A percentile compares a stretch with the other conserved stretches of the same genome.
Conservation (phyloP, 1,284 basidiomycete species). For the Spongispora temasekensis region DNA sequence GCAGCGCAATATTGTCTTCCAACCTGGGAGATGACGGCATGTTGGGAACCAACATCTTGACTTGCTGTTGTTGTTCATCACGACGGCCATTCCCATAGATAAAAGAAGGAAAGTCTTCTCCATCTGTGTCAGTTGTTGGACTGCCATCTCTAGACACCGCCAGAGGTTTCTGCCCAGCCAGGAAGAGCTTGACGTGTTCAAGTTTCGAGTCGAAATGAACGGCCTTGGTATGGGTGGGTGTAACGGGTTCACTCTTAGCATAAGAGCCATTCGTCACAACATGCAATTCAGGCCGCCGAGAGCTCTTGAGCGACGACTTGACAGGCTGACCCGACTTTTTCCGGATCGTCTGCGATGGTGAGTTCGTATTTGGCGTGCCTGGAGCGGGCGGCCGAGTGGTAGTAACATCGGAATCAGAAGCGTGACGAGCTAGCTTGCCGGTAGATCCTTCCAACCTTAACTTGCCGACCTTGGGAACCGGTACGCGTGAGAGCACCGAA, state of each 20-base stretch:
- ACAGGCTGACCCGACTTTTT: conserved; percentile 95
- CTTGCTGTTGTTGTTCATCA: conserved; percentile 31
- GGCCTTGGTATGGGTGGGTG: conserved; percentile 68
- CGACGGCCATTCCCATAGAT: conserved; percentile 52
- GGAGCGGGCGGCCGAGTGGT: conserved; percentile 21
- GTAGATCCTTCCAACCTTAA: conserved; percentile 28
- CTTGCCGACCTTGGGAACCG: conserved; percentile 23
- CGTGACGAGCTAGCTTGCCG: conserved; percentile 36
- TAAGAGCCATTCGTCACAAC: conserved; percentile 47
- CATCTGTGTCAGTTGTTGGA: conserved; percentile 81
- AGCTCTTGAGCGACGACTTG: conserved; percentile 86
- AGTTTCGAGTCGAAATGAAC: conserved; percentile 94
- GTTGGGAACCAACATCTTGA: conserved; percentile 58
- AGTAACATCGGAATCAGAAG: conserved; percentile 38
- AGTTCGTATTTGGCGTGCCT: conserved; percentile 12
- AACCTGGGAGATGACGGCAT: conserved; percentile 45
- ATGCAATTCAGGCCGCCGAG: conserved; percentile 51
- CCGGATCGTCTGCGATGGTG: conserved; percentile 40
- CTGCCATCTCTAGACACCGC: conserved; percentile 92
- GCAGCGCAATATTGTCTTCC: conserved; percentile 51
- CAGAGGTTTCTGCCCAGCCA: conserved; percentile 90
- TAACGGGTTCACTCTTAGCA: conserved; percentile 61
- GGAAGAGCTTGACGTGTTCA: conserved; percentile 91
- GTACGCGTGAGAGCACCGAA: conserved; percentile 9
- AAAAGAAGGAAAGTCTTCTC: conserved; percentile 68